Base-by-base conservation (phyloP, 805 yeast species). In the Saccharomyces kudriavzevii region DNA sequence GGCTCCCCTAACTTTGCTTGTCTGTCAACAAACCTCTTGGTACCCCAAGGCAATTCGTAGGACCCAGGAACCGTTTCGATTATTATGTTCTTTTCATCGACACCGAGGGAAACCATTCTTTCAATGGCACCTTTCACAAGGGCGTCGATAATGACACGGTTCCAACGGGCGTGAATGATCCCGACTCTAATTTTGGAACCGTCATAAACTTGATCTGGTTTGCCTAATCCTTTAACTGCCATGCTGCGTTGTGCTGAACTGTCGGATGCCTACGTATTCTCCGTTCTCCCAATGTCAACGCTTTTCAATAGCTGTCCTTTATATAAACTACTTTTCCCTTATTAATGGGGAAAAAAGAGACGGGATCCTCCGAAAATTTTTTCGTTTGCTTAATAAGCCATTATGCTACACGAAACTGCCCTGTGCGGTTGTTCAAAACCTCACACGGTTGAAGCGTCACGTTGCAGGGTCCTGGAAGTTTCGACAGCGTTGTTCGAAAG, bases 81-180 rank as follows among this genome's bases (percentile, higher is more conserved):
- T 53, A 81, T 68, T 58, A 94, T 90, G 71, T 90, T 88, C 58
- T 81, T 85, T 60, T 83, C 83, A 61, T 75, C 70, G 28, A 94
- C 98, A 27, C 90, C 90, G 52, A 86, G 71, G 47, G 77, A 78
- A 48, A 63, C 59, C 66, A 91, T 73, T 67, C 80, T 80, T 30
- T 73, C 69, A 40, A 82, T 70, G 25, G 94, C 90, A 52, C 98
- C 98, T 30, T 78, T 73, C 5, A 91, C 91, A 48, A 94, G 76
- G 13, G 89, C 85, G 48, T 82, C 84, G 62, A 94, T 89, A 58
- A 94, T 82, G 49, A 75, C 73, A 43, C 74, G 70, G 71, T 94
- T 94, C 99, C 99, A 94, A 71, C 99, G 87, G 14, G 99, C 97
- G 70, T 91, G 97, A 54, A 94, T 79, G 65, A 94, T 89, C 35